Evolutionary conservation across 345 rosid genomes (phyloP).

Genomic region (Rhodomyrtus tomentosa): DNA sequence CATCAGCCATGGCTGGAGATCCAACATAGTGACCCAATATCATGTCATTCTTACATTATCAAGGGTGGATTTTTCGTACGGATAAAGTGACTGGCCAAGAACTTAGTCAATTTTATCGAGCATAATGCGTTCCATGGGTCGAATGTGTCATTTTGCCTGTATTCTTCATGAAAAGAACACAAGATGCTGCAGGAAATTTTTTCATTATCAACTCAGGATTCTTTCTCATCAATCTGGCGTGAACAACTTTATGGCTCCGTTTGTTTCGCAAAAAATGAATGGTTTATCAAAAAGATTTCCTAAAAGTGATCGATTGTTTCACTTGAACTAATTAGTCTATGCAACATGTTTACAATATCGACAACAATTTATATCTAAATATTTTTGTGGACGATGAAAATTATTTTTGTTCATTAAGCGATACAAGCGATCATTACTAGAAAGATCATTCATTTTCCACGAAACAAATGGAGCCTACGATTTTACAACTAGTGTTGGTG

Average conservation of each 20-base stretch:
- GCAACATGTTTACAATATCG: neutral
- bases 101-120: neutral
- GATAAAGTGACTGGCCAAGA: neutral
- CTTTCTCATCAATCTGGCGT: neutral
- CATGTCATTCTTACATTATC: neutral
- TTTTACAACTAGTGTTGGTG: neutral
- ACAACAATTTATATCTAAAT: neutral
- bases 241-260: neutral
- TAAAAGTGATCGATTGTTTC: neutral
- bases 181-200: neutral
- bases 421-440: neutral
- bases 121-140: neutral
- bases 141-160: neutral
- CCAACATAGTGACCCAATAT: neutral
- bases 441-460: neutral
- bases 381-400: neutral
- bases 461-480: neutral
- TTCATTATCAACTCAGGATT: neutral
- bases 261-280: neutral
- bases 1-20: neutral
- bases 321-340: neutral
- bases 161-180: neutral
- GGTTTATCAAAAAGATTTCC: neutral
- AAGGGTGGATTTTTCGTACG: neutral
- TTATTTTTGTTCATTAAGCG: neutral